A percentile compares a stretch with the other conserved stretches of the same genome.
phyloP scores from a whole-genome alignment of 2,329 filamentous ascomycete genomes.

The Pseudogymnoascus sp. region DNA sequence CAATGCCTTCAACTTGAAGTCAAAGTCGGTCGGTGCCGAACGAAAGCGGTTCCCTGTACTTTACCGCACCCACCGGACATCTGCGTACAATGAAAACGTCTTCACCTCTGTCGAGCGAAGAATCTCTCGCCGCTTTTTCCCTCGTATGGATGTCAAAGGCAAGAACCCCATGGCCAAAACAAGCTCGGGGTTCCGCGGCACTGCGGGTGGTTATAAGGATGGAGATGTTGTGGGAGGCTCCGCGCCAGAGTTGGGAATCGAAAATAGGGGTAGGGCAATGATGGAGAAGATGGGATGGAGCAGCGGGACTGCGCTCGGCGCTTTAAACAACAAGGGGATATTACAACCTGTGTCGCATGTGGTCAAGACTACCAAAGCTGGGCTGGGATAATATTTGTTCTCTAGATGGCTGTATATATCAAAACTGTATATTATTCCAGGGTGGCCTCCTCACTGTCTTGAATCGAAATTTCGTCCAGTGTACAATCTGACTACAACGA shows the following conservation, averaged over 20 bases:
- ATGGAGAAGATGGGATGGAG: slow-evolving; percentile 98
- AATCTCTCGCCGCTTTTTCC: slow-evolving; percentile 48
- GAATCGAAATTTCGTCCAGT: neutral
- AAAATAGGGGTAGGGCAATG: slow-evolving; percentile 79
- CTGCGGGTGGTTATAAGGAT: slow-evolving; percentile 58
- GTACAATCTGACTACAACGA: neutral
- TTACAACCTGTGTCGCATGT: slow-evolving; percentile 77
- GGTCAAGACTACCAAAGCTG: slow-evolving; percentile 78
- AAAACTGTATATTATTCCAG: slow-evolving; percentile 5
- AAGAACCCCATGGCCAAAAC: slow-evolving; percentile 23
- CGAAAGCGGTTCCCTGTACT: slow-evolving; percentile 67
- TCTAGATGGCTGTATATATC: neutral
- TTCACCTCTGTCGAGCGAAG: slow-evolving; percentile 42
- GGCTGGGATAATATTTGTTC: slow-evolving; percentile 48
- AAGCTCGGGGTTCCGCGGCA: slow-evolving; percentile 28
- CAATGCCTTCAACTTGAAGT: slow-evolving; percentile 66
- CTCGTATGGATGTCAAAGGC: slow-evolving; percentile 39
- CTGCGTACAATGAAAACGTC: slow-evolving; percentile 48
- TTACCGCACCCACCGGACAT: slow-evolving; percentile 63
- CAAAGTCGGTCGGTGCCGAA: slow-evolving; percentile 71
- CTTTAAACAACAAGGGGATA: slow-evolving; percentile 78
- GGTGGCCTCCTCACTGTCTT: neutral
- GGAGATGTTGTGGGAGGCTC: slow-evolving; percentile 82
- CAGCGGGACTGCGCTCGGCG: slow-evolving; percentile 74
- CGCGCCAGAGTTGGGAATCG: slow-evolving; percentile 73